A percentile compares a stretch with the other conserved stretches of the same genome.
Evolutionary conservation across 495 filamentous ascomycete species (phyloP).

Genomic region (Tuber microsphaerosporum): DNA sequence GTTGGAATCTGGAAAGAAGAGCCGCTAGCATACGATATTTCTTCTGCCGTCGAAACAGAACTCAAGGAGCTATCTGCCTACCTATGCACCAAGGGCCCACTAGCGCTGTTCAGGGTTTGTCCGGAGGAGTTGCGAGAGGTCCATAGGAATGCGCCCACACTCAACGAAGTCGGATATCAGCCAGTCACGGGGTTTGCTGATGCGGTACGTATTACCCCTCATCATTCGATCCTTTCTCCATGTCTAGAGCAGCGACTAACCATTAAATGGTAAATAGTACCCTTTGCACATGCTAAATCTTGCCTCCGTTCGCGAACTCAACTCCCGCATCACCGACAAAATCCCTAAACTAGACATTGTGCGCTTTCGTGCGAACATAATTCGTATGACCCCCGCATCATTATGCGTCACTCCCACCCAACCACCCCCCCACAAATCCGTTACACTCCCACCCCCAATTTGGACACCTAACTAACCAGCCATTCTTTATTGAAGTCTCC

Average conservation of each 20-base stretch:
- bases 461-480: conserved; percentile 4
- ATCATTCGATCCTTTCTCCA: background rate
- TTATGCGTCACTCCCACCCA: background rate
- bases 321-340: conserved; percentile 47
- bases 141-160: conserved; percentile 65
- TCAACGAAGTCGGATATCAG: conserved; percentile 64
- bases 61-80: conserved; percentile 54
- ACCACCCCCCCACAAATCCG: background rate
- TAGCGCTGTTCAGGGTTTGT: conserved; percentile 68
- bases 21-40: conserved; percentile 56
- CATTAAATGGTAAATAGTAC: conserved; percentile 49
- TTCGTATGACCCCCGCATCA: conserved; percentile 47
- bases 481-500: conserved; percentile 43
- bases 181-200: conserved; percentile 75
- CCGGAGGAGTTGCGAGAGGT: conserved; percentile 56
- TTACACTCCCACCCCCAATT: background rate
- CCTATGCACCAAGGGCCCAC: conserved; percentile 56
- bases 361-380: conserved; percentile 80
- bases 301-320: conserved; percentile 61
- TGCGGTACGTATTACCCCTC: conserved; percentile 51
- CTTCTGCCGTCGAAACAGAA: conserved; percentile 47
- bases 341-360: conserved; percentile 58
- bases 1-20: conserved; percentile 77
- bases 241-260: conserved; percentile 20
- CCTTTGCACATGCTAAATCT: conserved; percentile 76